These are phyloP conservation scores for Kingdonia uniflora DNA, from an alignment of 164 flowering plant species.

Conservation along the genomic window DNA sequence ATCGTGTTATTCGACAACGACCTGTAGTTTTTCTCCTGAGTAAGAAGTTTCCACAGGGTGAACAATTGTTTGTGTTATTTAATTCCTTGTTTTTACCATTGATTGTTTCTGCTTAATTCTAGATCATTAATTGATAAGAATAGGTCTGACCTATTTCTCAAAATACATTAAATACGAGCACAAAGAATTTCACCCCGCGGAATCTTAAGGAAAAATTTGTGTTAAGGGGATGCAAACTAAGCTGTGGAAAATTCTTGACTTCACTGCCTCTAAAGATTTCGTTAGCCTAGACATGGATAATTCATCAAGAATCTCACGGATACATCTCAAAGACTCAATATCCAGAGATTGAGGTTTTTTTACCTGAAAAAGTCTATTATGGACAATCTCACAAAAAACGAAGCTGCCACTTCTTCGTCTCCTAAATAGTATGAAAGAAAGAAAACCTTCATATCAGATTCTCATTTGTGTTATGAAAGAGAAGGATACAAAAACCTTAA, in stretches of 20 bases:
- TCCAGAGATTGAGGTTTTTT: conserved; percentile 29
- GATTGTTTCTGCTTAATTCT: no score
- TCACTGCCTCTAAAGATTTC: conserved; percentile 13
- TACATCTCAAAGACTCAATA: conserved; percentile 28
- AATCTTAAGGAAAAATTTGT: conserved; percentile 38
- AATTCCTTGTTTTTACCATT: no score
- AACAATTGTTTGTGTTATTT: no score
- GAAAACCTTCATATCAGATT: conserved; percentile 42
- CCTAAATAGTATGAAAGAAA: conserved; percentile 15
- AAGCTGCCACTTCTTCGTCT: conserved; percentile 18
- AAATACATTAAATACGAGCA: no score
- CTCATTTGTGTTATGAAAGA: conserved; percentile 55
- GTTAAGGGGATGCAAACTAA: conserved; percentile 38
- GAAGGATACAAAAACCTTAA: conserved; percentile 69
- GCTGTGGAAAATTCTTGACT: conserved; percentile 57
- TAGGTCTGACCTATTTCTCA: no score
- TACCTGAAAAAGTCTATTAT: conserved; percentile 14
- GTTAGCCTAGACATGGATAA: conserved; percentile 4
- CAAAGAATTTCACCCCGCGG: no score
- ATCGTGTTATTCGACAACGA: no score
- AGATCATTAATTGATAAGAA: no score
- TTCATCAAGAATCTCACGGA: conserved; percentile 26
- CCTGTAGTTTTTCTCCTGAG: no score
- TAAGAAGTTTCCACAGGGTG: no score
- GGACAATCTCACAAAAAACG: conserved; percentile 21